phyloP scores from a whole-genome alignment of 805 yeast species.

The Candida nitratophila region DNA sequence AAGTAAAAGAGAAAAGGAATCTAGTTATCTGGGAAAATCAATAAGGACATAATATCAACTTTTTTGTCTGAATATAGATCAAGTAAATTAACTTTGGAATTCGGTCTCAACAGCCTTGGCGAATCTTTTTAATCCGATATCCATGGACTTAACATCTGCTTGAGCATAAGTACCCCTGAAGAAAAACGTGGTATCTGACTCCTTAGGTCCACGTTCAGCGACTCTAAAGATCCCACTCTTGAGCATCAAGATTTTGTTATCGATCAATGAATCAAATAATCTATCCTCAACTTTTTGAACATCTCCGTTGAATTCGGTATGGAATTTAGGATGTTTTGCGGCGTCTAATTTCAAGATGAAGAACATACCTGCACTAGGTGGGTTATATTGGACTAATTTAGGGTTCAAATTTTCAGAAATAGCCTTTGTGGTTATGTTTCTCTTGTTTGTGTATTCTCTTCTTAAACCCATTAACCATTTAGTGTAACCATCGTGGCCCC shows the following conservation, averaged over 20 bases:
- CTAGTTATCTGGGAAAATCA: too few relatives aligned
- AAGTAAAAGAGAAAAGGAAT: not conserved
- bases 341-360: constrained; percentile 63
- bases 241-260: constrained; percentile 8
- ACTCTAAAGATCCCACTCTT: not conserved
- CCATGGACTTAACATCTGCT: constrained; percentile 53
- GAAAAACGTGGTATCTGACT: constrained; percentile 34
- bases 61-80: too few relatives aligned
- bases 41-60: too few relatives aligned
- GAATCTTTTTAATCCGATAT: constrained; percentile 48
- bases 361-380: constrained; percentile 76
- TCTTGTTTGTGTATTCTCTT: constrained; percentile 66
- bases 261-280: constrained; percentile 46
- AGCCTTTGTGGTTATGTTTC: constrained; percentile 74
- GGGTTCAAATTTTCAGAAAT: constrained; percentile 45
- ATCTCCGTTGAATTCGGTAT: constrained; percentile 52
- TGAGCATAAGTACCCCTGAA: constrained; percentile 80
- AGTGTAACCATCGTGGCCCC: constrained; percentile 79
- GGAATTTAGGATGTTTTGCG: constrained; percentile 63
- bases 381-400: constrained; percentile 28
- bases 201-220: constrained; percentile 13
- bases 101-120: constrained; percentile 50
- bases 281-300: constrained; percentile 49
- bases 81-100: constrained; percentile 27
- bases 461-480: constrained; percentile 74